A percentile compares a stretch with the other conserved stretches of the same genome.
These are phyloP conservation scores for Daldinia loculata DNA, from an alignment of 495 filamentous ascomycete genomes.

Conservation along the genomic window DNA sequence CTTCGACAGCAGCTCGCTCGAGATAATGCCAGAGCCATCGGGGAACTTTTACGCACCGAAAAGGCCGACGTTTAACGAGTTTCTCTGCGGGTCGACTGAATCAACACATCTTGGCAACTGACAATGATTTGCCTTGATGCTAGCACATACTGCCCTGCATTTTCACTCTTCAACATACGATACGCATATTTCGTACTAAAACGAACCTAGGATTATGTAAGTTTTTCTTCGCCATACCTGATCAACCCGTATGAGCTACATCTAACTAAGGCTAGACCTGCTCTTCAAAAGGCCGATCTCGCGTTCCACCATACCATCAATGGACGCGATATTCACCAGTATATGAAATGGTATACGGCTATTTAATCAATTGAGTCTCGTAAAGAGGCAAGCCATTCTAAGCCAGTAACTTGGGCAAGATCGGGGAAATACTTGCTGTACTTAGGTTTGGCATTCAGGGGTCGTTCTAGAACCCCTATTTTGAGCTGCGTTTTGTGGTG, in stretches of 20 bases:
- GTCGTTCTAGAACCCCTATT: background rate
- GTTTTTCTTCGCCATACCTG: background rate
- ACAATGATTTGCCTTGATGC: background rate
- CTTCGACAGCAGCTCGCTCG: conserved; percentile 27
- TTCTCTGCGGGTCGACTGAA: background rate
- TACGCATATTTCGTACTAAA: background rate
- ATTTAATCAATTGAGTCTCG: background rate
- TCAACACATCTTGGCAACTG: background rate
- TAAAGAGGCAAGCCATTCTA: background rate
- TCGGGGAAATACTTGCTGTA: background rate
- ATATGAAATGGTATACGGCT: background rate
- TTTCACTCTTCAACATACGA: background rate
- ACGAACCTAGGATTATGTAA: background rate
- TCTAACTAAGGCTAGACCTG: background rate
- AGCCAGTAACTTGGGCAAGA: background rate
- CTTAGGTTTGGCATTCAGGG: background rate
- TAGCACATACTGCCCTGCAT: background rate
- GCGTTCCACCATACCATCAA: no score
- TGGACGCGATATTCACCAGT: background rate
- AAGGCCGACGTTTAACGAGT: background rate
- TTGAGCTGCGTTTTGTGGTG: background rate
- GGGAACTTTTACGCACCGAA: conserved; percentile 50
- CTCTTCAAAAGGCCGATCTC: background rate
- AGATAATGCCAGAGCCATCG: conserved; percentile 49
- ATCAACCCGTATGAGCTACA: background rate